A percentile compares a stretch with the other conserved stretches of the same genome.
Evolutionary conservation across 441 rosid genomes (phyloP).

Genomic region (California macrophylla): DNA sequence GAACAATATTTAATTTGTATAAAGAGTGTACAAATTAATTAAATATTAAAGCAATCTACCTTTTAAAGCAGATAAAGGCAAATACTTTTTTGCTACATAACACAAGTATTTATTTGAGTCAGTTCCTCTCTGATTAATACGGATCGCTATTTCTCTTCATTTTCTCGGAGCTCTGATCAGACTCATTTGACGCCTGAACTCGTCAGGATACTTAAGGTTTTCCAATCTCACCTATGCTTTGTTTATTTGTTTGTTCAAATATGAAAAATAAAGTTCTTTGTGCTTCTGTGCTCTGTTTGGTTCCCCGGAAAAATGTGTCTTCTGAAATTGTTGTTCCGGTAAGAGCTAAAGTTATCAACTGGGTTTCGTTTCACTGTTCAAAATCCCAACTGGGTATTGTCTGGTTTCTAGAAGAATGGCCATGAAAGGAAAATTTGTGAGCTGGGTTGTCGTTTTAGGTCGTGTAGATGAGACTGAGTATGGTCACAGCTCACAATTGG

Average conservation of each 20-base stretch:
- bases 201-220: conserved; percentile 14
- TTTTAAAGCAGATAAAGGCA: no score
- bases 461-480: not conserved
- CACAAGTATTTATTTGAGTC: no score
- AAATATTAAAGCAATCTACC: no score
- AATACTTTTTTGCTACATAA: no score
- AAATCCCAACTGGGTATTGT: conserved; percentile 13
- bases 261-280: not conserved
- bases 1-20: no score
- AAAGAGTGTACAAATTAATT: no score
- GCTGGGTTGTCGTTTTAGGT: not conserved
- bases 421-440: not conserved
- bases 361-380: not conserved
- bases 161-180: not conserved
- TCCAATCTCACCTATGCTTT: not conserved
- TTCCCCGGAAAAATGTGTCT: conserved; percentile 10
- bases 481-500: no score
- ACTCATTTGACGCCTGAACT: not conserved
- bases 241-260: conserved; percentile 5
- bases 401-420: conserved; percentile 11
- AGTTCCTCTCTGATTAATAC: no score
- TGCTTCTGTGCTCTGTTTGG: conserved; percentile 8
- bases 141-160: no score
- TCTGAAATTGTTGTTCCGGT: not conserved
- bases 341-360: conserved; percentile 7